A percentile compares a stretch with the other conserved stretches of the same genome.
These are phyloP conservation scores for Tulasnella sp. DNA, from an alignment of 768 basidiomycete genomes.

Conservation along the genomic window DNA sequence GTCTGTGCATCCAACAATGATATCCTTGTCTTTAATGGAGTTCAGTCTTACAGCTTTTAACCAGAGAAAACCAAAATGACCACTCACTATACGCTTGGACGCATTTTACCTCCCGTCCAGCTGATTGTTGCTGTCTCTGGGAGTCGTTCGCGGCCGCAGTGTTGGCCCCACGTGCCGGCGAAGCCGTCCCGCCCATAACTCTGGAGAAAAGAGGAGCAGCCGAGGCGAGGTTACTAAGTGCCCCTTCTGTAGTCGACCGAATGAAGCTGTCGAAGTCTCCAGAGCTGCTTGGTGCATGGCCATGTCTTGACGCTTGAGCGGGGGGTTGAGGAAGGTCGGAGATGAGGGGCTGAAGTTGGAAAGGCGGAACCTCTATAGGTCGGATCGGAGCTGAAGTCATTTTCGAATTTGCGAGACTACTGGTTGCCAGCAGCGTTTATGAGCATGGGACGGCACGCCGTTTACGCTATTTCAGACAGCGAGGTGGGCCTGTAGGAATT, in stretches of 20 bases:
- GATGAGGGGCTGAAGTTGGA: slow-evolving; percentile 46
- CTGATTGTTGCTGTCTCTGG: background rate
- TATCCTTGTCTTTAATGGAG: slow-evolving; percentile 54
- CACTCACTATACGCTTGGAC: slow-evolving; percentile 16
- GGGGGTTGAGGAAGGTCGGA: slow-evolving; percentile 28
- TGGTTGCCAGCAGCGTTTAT: background rate
- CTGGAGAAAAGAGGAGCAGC: slow-evolving; percentile 24
- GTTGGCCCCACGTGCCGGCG: background rate
- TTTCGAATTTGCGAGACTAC: background rate
- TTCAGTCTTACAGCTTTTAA: background rate
- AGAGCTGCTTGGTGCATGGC: background rate
- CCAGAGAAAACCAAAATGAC: background rate
- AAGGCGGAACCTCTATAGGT: slow-evolving; percentile 53
- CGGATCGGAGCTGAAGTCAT: slow-evolving; percentile 38
- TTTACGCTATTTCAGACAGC: background rate
- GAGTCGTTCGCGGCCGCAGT: background rate
- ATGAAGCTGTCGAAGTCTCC: slow-evolving; percentile 15
- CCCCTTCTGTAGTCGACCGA: background rate
- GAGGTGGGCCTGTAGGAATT: background rate
- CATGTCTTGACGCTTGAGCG: background rate
- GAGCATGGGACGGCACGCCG: background rate
- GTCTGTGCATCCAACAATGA: slow-evolving; percentile 80
- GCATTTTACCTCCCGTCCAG: slow-evolving; percentile 3
- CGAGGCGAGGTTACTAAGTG: slow-evolving; percentile 18
- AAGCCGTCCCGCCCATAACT: slow-evolving; percentile 28